A percentile compares a stretch with the other conserved stretches of the same genome.
phyloP scores from a whole-genome alignment of 2,329 filamentous ascomycete species.

The Emericellopsis atlantica region DNA sequence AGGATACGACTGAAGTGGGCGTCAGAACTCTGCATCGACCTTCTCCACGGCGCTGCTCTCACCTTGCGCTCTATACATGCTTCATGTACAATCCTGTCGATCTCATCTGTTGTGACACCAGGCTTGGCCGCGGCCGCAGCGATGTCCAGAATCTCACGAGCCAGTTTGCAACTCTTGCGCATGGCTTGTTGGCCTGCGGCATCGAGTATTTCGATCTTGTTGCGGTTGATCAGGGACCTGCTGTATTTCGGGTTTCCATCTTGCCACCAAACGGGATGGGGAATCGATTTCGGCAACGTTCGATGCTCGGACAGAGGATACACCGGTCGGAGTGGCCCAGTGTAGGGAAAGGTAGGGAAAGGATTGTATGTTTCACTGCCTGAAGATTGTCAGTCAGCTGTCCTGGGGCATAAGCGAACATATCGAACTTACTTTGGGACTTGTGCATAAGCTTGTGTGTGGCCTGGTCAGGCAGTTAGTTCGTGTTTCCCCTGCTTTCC shows the following conservation, averaged over 20 bases:
- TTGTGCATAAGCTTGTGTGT: conserved; percentile 66
- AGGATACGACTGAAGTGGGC: conserved; percentile 66
- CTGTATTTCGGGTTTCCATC: conserved; percentile 62
- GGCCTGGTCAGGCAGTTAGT: conserved; percentile 34
- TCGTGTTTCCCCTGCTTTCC: neutral
- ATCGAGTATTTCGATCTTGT: conserved; percentile 74
- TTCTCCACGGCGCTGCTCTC: conserved; percentile 8
- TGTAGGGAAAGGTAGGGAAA: conserved; percentile 76
- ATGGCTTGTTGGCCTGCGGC: conserved; percentile 74
- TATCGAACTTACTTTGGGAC: conserved; percentile 45
- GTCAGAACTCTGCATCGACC: conserved; percentile 16
- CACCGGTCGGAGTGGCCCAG: conserved; percentile 71
- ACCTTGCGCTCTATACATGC: conserved; percentile 89
- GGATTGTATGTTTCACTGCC: conserved; percentile 84
- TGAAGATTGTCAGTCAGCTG: conserved; percentile 82
- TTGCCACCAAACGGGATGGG: conserved; percentile 74
- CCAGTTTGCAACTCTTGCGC: conserved; percentile 81
- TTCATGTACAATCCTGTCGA: conserved; percentile 90
- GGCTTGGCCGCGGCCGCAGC: conserved; percentile 73
- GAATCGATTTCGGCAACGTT: conserved; percentile 66
- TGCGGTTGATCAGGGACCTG: conserved; percentile 51
- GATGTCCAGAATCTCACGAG: conserved; percentile 85
- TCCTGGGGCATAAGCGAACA: conserved; percentile 15
- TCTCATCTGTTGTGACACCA: conserved; percentile 91
- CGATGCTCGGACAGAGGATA: conserved; percentile 70